Evolutionary conservation across 768 basidiomycete genomes (phyloP), one percentile per base, ranked within the genome.

Genomic region (Suillus discolor): DNA sequence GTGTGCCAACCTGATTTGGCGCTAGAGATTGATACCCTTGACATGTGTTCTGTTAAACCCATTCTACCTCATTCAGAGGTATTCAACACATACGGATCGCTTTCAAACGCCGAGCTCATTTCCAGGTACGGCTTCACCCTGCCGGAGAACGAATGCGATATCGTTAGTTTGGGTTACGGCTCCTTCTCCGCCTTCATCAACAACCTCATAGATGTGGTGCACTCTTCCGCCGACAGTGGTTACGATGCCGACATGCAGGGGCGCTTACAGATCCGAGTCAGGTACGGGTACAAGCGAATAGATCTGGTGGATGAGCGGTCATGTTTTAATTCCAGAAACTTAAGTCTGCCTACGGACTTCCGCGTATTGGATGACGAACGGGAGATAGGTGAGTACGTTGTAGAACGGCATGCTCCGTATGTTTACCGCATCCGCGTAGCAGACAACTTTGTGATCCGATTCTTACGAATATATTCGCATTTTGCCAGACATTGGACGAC

Each of bases 71-170:
- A 77, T 47, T 78, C 79, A 12, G 87, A 94, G 65, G 79, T 92
- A 25, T 93, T 87, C 81, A 94, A 94, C 74, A 90, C 90, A 0
- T 94, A 94, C 71, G 88, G 89, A n/a, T 76, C 79, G 4, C 78
- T 93, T 44, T 79, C 80, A 20, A 93, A 93, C 71, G 85, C 90
- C 1, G 78, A 87, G 70, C 82, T 94, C 16, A 79, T 93, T 61
- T 80, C 79, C 18, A 86, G 84, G 67, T 93, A 93, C 74, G 92
- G 92, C 0, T 94, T 94, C 72, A 73, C 81, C 34, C 81, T 93
- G n/a, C 88, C 92, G 55, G 86, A 81, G 28, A 93, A 93, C 73
- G 89, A 89, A 57, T 80, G 85, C 66, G 91, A 93, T 70, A 72
- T 78, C n/a, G 70, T 90, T 28, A 78, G 66, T 28, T 63, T 80